These are phyloP conservation scores for Asterophora lycoperdoides DNA, from an alignment of 768 basidiomycete genomes.

Conservation along the genomic window DNA sequence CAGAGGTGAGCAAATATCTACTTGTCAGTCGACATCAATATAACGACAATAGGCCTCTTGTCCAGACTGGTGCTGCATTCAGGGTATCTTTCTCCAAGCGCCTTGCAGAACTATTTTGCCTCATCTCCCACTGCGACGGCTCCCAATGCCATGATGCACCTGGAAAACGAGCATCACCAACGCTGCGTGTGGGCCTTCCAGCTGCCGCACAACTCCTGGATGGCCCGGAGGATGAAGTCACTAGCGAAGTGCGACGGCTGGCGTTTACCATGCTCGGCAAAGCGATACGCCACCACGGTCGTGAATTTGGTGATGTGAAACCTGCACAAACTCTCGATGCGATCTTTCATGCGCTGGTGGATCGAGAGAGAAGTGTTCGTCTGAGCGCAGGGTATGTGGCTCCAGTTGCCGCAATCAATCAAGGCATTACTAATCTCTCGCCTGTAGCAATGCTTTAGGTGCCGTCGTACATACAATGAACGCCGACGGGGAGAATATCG, in stretches of 20 bases:
- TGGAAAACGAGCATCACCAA: constrained; percentile 21
- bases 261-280: constrained; percentile 37
- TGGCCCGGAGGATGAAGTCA: constrained; percentile 44
- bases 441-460: constrained; percentile 42
- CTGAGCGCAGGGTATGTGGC: constrained; percentile 64
- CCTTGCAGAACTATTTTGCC: constrained; percentile 32
- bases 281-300: constrained; percentile 41
- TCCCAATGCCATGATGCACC: constrained; percentile 24
- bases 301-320: constrained; percentile 24
- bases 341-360: constrained; percentile 45
- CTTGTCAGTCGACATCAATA: neutral
- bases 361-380: constrained; percentile 56
- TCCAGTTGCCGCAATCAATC: neutral
- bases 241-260: constrained; percentile 40
- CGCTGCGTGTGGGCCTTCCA: constrained; percentile 31
- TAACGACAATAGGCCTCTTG: constrained; percentile 30
- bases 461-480: constrained; percentile 38
- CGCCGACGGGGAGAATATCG: constrained; percentile 31
- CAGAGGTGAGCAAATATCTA: constrained; percentile 29
- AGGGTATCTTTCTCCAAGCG: constrained; percentile 32
- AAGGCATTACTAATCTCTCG: neutral
- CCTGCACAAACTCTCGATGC: constrained; percentile 33
- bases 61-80: constrained; percentile 23
- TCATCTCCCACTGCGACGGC: constrained; percentile 33
- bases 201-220: constrained; percentile 40